These are phyloP conservation scores for Gossypium australe DNA, from an alignment of 345 rosid genomes.

Conservation along the genomic window DNA sequence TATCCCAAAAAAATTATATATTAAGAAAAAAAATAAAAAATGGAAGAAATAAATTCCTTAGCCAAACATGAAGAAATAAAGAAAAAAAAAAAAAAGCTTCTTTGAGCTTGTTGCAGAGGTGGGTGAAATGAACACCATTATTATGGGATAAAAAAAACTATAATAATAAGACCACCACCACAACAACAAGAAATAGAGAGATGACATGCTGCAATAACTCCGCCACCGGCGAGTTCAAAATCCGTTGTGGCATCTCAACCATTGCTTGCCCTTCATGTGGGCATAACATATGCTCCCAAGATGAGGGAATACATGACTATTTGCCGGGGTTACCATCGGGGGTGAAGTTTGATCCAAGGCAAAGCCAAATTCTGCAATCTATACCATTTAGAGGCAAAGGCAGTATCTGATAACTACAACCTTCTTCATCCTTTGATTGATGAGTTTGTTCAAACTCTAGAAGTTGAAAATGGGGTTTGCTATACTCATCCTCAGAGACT, in stretches of 20 bases:
- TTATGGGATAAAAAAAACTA: too few relatives aligned
- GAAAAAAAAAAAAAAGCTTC: too few relatives aligned
- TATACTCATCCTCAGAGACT: conserved; percentile 40
- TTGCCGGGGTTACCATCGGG: conserved; percentile 88
- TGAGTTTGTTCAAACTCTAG: conserved; percentile 20
- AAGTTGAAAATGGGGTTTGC: background rate
- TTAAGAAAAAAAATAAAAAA: too few relatives aligned
- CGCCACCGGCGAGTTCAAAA: background rate
- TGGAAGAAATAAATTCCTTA: too few relatives aligned
- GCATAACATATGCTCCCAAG: conserved; percentile 42
- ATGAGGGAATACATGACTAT: conserved; percentile 48
- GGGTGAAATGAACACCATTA: too few relatives aligned
- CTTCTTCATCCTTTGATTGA: conserved; percentile 69
- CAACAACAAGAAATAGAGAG: background rate
- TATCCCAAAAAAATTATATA: too few relatives aligned
- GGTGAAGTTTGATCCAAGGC: conserved; percentile 58
- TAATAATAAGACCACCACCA: too few relatives aligned
- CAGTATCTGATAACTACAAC: conserved; percentile 41
- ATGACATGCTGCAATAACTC: background rate
- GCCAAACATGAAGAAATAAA: too few relatives aligned
- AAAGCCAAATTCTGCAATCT: background rate
- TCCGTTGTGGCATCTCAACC: conserved; percentile 9
- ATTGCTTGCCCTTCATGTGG: conserved; percentile 77
- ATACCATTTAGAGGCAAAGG: conserved; percentile 37
- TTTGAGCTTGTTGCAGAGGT: too few relatives aligned